These are phyloP conservation scores for Marchantia polymorpha DNA, from an alignment of 225 moss, liverwort and hornwort species.

Conservation along the genomic window DNA sequence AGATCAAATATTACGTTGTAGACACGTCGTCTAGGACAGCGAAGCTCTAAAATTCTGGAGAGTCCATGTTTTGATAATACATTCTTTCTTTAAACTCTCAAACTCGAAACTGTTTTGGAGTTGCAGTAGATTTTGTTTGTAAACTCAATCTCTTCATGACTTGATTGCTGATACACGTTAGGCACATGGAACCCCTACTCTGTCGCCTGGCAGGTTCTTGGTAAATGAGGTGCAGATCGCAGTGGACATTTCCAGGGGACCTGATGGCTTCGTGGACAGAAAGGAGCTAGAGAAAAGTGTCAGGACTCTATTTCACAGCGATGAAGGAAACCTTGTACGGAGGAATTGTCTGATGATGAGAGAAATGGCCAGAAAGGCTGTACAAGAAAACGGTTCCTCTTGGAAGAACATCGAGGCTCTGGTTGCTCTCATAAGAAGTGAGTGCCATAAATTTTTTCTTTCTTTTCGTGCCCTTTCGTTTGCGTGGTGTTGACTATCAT, in stretches of 20 bases:
- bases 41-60: too few relatives aligned
- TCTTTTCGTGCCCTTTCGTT: too few relatives aligned
- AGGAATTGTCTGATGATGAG: not conserved
- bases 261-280: not conserved
- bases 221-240: not conserved
- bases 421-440: not conserved
- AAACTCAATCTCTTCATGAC: too few relatives aligned
- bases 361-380: not conserved
- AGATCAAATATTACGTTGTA: too few relatives aligned
- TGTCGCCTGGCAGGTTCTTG: not conserved
- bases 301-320: not conserved
- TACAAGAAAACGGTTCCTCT: not conserved
- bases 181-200: too few relatives aligned
- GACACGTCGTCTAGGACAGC: too few relatives aligned
- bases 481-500: not conserved
- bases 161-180: too few relatives aligned
- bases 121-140: too few relatives aligned
- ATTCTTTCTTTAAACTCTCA: too few relatives aligned
- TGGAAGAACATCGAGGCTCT: not conserved
- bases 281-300: slow-evolving; percentile 1
- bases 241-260: not conserved
- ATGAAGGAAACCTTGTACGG: not conserved
- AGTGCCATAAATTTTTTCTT: too few relatives aligned
- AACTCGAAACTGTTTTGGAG: too few relatives aligned
- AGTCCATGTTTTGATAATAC: too few relatives aligned